phyloP scores from a whole-genome alignment of 2,329 filamentous ascomycete genomes.

The Macrophomina tecta region DNA sequence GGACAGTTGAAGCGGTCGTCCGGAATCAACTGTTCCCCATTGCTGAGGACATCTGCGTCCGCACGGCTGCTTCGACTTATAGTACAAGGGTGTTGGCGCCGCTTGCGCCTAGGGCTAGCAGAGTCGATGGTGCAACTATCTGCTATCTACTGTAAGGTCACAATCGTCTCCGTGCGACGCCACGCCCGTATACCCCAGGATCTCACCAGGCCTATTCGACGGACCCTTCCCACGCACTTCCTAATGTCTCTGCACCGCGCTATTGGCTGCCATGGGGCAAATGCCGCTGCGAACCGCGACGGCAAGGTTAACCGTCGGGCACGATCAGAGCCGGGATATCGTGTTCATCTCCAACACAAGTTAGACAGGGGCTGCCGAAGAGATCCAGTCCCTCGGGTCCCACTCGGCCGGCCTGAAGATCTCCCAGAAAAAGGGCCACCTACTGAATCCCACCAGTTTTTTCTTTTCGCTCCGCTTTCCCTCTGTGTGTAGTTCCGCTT shows the following conservation, averaged over 20 bases:
- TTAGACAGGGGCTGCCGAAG: not conserved
- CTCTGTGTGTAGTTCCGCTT: constrained; percentile 18
- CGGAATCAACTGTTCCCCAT: too few species aligned
- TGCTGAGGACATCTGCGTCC: too few species aligned
- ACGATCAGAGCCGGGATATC: constrained; percentile 20
- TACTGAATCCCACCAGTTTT: not conserved
- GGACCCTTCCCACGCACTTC: not conserved
- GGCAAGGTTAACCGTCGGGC: not conserved
- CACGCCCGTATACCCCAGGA: not conserved
- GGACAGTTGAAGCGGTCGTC: too few species aligned
- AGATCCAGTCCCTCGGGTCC: not conserved
- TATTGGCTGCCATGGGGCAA: not conserved
- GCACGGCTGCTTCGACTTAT: too few species aligned
- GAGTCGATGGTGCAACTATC: too few species aligned
- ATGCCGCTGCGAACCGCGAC: not conserved
- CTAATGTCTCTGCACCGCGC: not conserved
- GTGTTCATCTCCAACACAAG: not conserved
- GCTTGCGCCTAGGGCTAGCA: too few species aligned
- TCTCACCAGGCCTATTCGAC: not conserved
- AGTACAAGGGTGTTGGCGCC: too few species aligned
- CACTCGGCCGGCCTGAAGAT: not conserved
- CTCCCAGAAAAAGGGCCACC: not conserved
- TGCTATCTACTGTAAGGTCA: not conserved
- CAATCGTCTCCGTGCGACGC: not conserved
- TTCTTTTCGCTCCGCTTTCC: not conserved